Evolutionary conservation across 2,329 filamentous ascomycete species (phyloP), one percentile per base, ranked within the genome.

Genomic region (Claviceps pazoutovae): DNA sequence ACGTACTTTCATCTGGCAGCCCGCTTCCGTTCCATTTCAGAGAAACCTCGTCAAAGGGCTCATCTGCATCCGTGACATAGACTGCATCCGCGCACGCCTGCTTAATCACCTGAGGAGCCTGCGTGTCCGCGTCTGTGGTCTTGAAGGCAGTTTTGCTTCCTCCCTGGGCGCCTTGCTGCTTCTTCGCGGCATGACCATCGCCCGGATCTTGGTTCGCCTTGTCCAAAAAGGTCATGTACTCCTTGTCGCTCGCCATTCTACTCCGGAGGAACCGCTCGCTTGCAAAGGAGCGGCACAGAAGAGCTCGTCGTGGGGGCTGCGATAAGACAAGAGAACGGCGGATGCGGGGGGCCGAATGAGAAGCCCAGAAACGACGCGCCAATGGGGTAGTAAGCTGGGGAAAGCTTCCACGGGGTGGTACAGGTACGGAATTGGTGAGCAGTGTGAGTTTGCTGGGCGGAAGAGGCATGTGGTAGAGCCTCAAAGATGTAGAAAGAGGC

Each of bases 191-290:
- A 46, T 56, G 54, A 9, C 63, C 54, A 52, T 80, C 76, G 64
- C 80, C 83, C 17, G 85, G 83, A 63, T 89, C 83, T 61, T 82
- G 73, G 70, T 95, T 95, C 51, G 88, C 88, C 72, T 93, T 93
- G 64, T 93, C 78, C 53, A 96, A 74, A 64, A 96, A 95, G 54
- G 84, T 74, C 68, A 82, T 79, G 73, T 95, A 96, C 56, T 86
- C 84, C 55, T 86, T 81, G 74, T 95, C 88, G 51, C 82, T 83
- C 7, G 82, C 79, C 84, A 87, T 88, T 16, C 52, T 72, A 19
- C 58, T 23, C 30, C 17, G 36, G 11, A 11, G 6, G 14, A 9
- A 44, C 17, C 16, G 16, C 36, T 37, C 9, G 11, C 13, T 39
- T n/a, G 45, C 47, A 21, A 17, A 36, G 30, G 26, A 34, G 17